A percentile compares a stretch with the other conserved stretches of the same genome.
phyloP scores from a whole-genome alignment of 2,329 filamentous ascomycete genomes.

The Aspergillus pseudoglaucus region DNA sequence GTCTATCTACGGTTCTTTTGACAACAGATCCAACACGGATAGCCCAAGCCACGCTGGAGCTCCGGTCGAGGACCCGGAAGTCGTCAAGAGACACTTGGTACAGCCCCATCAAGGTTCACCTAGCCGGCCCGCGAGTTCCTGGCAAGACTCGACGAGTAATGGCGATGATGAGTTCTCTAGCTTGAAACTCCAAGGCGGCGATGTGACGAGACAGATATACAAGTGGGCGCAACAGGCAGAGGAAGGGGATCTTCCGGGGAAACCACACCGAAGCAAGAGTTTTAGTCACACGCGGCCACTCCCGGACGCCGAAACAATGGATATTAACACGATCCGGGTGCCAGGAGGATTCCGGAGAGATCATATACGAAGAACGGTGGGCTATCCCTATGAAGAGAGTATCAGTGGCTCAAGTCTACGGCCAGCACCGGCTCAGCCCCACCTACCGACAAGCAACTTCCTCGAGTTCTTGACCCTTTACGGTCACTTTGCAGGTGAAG shows the following conservation, averaged over 20 bases:
- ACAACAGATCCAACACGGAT: conserved; percentile 54
- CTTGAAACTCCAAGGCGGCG: conserved; percentile 83
- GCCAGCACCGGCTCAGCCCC: conserved; percentile 41
- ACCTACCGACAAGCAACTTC: conserved; percentile 83
- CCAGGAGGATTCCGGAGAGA: conserved; percentile 91
- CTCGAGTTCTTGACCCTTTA: conserved; percentile 93
- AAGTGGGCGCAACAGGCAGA: conserved; percentile 90
- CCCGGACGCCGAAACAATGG: conserved; percentile 70
- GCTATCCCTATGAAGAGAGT: conserved; percentile 51
- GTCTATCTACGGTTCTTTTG: conserved; percentile 81
- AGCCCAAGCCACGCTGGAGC: conserved; percentile 43
- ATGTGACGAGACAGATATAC: conserved; percentile 92
- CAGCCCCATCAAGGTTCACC: conserved; percentile 50
- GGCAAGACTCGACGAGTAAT: conserved; percentile 27
- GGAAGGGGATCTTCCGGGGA: conserved; percentile 50
- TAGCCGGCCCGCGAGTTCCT: conserved; percentile 24
- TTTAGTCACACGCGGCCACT: conserved; percentile 72
- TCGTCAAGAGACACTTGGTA: conserved; percentile 83
- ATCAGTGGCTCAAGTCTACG: conserved; percentile 31
- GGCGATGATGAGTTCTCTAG: conserved; percentile 86
- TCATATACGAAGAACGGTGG: conserved; percentile 71
- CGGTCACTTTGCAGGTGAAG: conserved; percentile 94
- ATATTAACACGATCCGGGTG: conserved; percentile 85
- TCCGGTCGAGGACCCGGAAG: conserved; percentile 81
- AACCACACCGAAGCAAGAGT: conserved; percentile 75